Conservation (phyloP, 768 basidiomycete genomes). For the Rhizopogon vesiculosus region DNA sequence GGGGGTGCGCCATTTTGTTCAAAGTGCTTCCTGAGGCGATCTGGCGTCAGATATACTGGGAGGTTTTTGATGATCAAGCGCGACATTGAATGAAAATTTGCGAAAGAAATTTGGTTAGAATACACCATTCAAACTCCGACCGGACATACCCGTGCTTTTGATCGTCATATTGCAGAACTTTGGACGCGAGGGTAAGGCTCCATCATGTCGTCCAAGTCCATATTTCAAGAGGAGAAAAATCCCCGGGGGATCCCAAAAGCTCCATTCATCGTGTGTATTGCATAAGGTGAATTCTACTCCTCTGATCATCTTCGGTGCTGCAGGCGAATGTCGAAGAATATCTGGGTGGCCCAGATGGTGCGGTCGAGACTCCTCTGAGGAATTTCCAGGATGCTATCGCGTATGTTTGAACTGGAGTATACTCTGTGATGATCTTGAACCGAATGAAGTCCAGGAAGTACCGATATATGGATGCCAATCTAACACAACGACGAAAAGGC, state of each 20-base stretch:
- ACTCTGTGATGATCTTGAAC: constrained; percentile 10
- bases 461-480: constrained; percentile 92
- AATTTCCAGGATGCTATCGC: constrained; percentile 90
- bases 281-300: not conserved
- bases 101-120: not conserved
- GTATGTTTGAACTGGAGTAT: constrained; percentile 43
- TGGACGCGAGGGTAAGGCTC: not conserved
- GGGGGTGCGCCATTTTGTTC: constrained; percentile 53
- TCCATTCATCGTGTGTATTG: constrained; percentile 82
- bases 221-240: constrained; percentile 54
- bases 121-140: not conserved
- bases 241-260: constrained; percentile 93
- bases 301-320: not conserved
- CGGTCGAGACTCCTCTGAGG: constrained; percentile 73
- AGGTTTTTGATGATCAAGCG: constrained; percentile 82
- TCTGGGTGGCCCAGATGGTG: constrained; percentile 72
- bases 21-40: constrained; percentile 64
- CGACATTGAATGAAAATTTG: constrained; percentile 47
- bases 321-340: constrained; percentile 88
- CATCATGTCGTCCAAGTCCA: constrained; percentile 20
- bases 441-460: constrained; percentile 73
- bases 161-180: not conserved
- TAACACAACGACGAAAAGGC: constrained; percentile 70
- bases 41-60: constrained; percentile 62
- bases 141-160: not conserved